Conservation (phyloP, 2,329 filamentous ascomycete species). For the Colletotrichum sp. region DNA sequence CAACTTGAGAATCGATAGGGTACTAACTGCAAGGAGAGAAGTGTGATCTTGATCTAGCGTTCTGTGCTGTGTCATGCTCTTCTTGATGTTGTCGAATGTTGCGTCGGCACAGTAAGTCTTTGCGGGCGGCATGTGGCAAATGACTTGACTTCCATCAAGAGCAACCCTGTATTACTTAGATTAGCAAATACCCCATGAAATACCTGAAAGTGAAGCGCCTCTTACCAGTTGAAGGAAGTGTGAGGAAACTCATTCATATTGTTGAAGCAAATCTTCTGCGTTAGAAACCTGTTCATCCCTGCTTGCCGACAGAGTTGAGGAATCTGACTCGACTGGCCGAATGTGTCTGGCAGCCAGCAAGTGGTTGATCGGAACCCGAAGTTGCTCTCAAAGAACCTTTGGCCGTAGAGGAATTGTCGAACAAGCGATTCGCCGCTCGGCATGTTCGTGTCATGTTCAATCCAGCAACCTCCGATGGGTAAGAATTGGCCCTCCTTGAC, state of each 20-base stretch:
- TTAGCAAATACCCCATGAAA: too few relatives aligned
- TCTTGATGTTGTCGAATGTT: conserved; percentile 68
- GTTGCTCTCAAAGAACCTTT: conserved; percentile 69
- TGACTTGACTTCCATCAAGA: conserved; percentile 70
- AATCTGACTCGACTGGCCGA: conserved; percentile 71
- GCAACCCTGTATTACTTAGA: conserved; percentile 43
- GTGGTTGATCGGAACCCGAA: conserved; percentile 69
- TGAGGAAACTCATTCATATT: conserved; percentile 77
- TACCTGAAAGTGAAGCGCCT: too few relatives aligned
- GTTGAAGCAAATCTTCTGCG: conserved; percentile 76
- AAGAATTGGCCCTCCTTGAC: conserved; percentile 71
- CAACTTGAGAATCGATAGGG: neutral
- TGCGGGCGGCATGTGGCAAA: conserved; percentile 72
- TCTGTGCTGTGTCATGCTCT: conserved; percentile 70
- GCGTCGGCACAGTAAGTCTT: conserved; percentile 72
- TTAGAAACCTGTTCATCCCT: conserved; percentile 72
- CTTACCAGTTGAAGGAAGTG: conserved; percentile 70
- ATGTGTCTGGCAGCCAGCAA: conserved; percentile 74
- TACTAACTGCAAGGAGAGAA: conserved; percentile 59
- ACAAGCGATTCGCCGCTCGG: conserved; percentile 71
- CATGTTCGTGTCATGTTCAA: conserved; percentile 74
- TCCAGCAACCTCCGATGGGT: conserved; percentile 73
- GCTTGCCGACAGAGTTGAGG: conserved; percentile 70
- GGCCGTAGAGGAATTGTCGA: conserved; percentile 70
- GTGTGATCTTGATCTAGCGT: conserved; percentile 70